phyloP scores from a whole-genome alignment of 176 grass and related monocot species.

The Bothriochloa decipiens region DNA sequence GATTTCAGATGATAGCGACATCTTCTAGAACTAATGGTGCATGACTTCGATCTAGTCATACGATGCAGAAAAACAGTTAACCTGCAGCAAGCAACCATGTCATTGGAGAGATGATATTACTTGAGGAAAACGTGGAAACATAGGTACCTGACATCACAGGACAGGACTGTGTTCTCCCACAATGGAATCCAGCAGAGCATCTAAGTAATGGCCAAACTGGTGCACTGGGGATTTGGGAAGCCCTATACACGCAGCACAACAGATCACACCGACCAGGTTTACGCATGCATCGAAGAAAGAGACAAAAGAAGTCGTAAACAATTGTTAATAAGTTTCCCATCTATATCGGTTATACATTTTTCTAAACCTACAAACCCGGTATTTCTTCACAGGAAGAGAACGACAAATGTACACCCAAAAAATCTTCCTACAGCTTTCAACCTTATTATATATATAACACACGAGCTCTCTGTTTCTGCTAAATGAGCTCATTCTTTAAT shows the following conservation, averaged over 20 bases:
- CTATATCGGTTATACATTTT: slow-evolving; percentile 33
- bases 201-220: not conserved
- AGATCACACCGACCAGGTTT: not conserved
- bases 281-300: not conserved
- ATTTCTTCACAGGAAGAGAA: slow-evolving; percentile 1
- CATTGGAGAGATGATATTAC: too few species aligned
- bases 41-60: slow-evolving; percentile 18
- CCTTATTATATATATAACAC: not conserved
- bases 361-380: not conserved
- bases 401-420: not conserved
- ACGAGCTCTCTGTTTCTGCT: not conserved
- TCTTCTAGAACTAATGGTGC: not conserved
- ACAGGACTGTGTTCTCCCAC: too few species aligned
- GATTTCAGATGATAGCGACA: not conserved
- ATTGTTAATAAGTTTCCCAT: not conserved
- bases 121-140: too few species aligned
- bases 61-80: slow-evolving; percentile 19
- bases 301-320: not conserved
- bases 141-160: too few species aligned
- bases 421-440: slow-evolving; percentile 2
- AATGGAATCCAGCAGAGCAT: too few species aligned
- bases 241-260: not conserved
- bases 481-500: slow-evolving; percentile 1
- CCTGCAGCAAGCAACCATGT: too few species aligned
- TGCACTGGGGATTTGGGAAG: not conserved